Base-by-base conservation (phyloP, 73 alveolate species). In the Stentor coeruleus region DNA sequence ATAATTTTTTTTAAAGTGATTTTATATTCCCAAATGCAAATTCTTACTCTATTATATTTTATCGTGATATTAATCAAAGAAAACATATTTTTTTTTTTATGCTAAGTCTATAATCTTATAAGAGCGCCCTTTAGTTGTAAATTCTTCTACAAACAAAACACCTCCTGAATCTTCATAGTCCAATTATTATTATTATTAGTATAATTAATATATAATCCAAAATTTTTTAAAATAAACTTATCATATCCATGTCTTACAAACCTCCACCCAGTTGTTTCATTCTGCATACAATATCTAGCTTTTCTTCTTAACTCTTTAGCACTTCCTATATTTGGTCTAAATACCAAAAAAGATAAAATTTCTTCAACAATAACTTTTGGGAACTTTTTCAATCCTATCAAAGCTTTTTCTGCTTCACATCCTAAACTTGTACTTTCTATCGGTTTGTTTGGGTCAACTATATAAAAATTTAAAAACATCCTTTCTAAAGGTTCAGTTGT, bases 381-480 rank as follows among this genome's bases (percentile, higher is more conserved):
- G 11, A 60, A 35, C 80, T 60, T 60, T 11, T 6, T 11, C 6
- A 20, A 6, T 49, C 28, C 28, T 60, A 6, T 28, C 37, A 60
- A 35, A 60, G 41, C 41, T 35, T 60, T 26, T 6, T 6, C 6
- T 11, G 80, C 6, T 11, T 60, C 37, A 60, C 11, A 14, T n/a
- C 41, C 14, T n/a, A 60, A 26, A 14, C 14, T 6, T 14, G 6
- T 60, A 60, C 58, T 60, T 60, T 60, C 80, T 26, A 60, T 6
- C 28, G 58, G 6, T 60, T 60, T 60, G 20, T 60, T 35, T 14
- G 80, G 80, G 28, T 60, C 80, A 60, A 60, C 80, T 14, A 60
- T 26, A 26, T 14, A 60, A 26, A 60, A 60, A 38, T 60, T 60
- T 60, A 60, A 28, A 26, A 60, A 60, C 6, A 60, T 11, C 41